Evolutionary conservation across 352 stramenopile species (phyloP).

Genomic region (Phytophthora quininea): DNA sequence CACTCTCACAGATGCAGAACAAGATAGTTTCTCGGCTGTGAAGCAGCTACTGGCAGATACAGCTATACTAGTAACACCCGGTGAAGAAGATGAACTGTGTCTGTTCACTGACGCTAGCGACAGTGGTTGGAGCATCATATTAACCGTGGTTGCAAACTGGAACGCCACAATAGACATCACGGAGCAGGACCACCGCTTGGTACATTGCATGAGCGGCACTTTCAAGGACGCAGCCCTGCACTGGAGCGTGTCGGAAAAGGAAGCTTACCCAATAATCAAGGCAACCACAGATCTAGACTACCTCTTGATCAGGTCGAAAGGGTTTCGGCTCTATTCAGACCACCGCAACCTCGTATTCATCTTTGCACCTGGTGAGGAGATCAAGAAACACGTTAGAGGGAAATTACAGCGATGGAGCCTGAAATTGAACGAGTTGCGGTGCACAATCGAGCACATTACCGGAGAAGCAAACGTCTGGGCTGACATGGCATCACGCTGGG

Average conservation of each 20-base stretch:
- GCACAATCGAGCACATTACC: slow-evolving; percentile 4
- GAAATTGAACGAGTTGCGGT: slow-evolving; percentile 5
- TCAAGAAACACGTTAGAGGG: slow-evolving; percentile 11
- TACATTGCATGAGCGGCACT: slow-evolving; percentile 8
- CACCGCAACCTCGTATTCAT: slow-evolving; percentile 8
- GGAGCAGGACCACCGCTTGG: not conserved
- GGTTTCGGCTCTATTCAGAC: slow-evolving; percentile 2
- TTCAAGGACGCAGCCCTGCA: not conserved
- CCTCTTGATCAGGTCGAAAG: slow-evolving; percentile 5
- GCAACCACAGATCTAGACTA: slow-evolving; percentile 5
- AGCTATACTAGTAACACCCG: not conserved
- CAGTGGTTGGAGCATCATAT: not conserved
- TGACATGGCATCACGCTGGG: not conserved
- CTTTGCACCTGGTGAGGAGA: slow-evolving; percentile 1
- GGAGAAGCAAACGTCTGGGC: slow-evolving; percentile 4
- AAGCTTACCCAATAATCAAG: slow-evolving; percentile 2
- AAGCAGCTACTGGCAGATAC: not conserved
- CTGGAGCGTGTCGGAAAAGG: slow-evolving; percentile 9
- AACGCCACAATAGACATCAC: not conserved
- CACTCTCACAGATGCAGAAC: not conserved
- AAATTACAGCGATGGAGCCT: slow-evolving; percentile 6
- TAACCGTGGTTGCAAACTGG: not conserved
- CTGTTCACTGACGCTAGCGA: not conserved
- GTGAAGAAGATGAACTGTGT: not conserved
- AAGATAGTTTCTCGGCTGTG: not conserved